Evolutionary conservation across 2,329 filamentous ascomycete species (phyloP), one percentile per base, ranked within the genome.

Genomic region (Phialemoniopsis sp.): DNA sequence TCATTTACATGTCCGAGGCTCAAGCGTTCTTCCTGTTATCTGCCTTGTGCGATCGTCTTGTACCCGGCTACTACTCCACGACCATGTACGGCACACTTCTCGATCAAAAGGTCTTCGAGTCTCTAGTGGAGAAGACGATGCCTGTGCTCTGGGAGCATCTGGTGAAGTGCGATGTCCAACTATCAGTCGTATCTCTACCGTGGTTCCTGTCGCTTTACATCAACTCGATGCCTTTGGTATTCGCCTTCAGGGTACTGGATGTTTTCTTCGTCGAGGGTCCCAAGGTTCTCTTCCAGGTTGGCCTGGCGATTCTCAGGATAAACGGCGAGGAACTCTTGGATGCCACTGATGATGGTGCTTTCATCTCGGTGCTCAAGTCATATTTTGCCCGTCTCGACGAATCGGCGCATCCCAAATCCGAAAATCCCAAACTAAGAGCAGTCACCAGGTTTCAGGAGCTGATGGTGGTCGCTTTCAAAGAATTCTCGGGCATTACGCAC

Each of bases 161-260:
- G n/a, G 86, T 90, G 48, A 95, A 93, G 66, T 93, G 87, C 43
- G 93, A 98, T 56, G 89, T 98, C 16, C 94, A 98, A 62, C 78
- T 98, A 15, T 97, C 93, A 1, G 93, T 98, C 28, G 93, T 97
- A 13, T 97, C 91, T 9, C 73, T 98, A 32, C 93, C 93, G 4
- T 98, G 93, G 93, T 98, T 98, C 59, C 73, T 98, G 40, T 97
- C 91, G 5, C 74, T 98, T 14, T 98, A 97, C 65, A 94, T 98
- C 72, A 98, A 98, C 73, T 97, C 91, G 2, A 98, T 98, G 93
- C 93, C 93, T 5, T 73, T 98, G 13, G 89, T 97, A 2, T 98
- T 97, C 63, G 93, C 93, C 34, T 98, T 97, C 62, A 80, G 93
- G 40, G 93, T 98, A 36, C 66, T 98, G 46, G 93, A 98, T 54